Base-by-base conservation (phyloP, 108 stramenopile species). In the Nitzschia sp. region DNA sequence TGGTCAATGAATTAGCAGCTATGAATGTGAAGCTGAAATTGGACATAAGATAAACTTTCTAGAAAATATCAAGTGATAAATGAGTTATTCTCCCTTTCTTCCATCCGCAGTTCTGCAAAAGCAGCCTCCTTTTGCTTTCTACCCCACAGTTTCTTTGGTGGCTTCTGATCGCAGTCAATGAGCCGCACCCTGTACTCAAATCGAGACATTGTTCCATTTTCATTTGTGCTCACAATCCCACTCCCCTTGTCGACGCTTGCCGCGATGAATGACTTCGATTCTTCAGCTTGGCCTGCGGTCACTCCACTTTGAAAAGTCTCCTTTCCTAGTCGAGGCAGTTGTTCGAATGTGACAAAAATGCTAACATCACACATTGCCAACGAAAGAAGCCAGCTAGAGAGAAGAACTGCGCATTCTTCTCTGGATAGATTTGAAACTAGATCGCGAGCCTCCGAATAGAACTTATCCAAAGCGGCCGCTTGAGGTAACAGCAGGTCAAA, bases 11-110 rank as follows among this genome's bases (percentile, higher is more conserved):
- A 79, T 86, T 99, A 9, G 97, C 97, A 16, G 97, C 83, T 5
- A 99, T 99, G 99, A 95, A 95, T 48, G 89, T 99, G 66, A 97
- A 97, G 71, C 73, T 99, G 78, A 91, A 85, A 44, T 79, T 97
- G 77, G 77, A 81, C 54, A 81, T 93, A 16, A 74, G 77, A 34
- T 89, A 78, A 53, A 31, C 3, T 61, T 8, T 61, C n/a, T 48
- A 47, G 23, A 16, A 8, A 30, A 41, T n/a, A n/a, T 58, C 29
- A 30, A 15, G 23, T 26, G 15, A 58, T 13, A 5, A n/a, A n/a
- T n/a, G n/a, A n/a, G n/a, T n/a, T n/a, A n/a, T n/a, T n/a, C n/a
- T n/a, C n/a, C n/a, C n/a, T n/a, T n/a, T n/a, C 13, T 41, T 41
- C 38, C 38, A 41, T 41, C 13, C 38, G 38, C 38, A 61, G 34